Percentiles rank a stretch among this genome's conserved stretches.
Evolutionary conservation across 495 filamentous ascomycete genomes (phyloP).

Genomic region (Neurospora hispaniola): DNA sequence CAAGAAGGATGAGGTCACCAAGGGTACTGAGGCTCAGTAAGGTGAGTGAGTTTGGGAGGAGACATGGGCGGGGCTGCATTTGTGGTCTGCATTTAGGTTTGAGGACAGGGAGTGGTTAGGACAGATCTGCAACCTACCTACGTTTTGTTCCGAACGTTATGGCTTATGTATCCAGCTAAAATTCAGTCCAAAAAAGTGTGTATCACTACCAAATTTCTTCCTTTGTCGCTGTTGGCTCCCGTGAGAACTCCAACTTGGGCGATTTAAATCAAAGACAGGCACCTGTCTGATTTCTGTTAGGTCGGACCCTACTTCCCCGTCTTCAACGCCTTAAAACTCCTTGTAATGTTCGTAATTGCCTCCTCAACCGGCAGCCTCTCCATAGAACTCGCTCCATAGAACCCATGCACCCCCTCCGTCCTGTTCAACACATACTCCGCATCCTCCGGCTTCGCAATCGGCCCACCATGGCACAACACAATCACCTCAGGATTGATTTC

Average conservation of each 20-base stretch:
- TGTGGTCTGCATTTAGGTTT: neutral
- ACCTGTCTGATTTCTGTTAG: too few relatives aligned
- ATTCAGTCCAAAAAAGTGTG: neutral
- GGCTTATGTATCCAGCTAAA: neutral
- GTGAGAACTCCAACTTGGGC: too few relatives aligned
- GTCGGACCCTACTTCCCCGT: neutral
- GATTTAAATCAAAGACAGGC: too few relatives aligned
- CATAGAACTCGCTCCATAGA: conserved; percentile 63
- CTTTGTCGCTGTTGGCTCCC: too few relatives aligned
- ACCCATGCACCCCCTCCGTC: conserved; percentile 54
- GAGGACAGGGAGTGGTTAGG: neutral
- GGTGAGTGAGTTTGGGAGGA: neutral
- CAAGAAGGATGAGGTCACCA: conserved; percentile 34
- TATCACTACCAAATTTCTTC: too few relatives aligned
- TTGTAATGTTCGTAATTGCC: conserved; percentile 52
- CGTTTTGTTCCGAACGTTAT: neutral
- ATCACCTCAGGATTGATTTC: conserved; percentile 46
- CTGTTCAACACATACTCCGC: conserved; percentile 49
- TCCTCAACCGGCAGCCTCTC: conserved; percentile 59
- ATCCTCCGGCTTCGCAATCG: conserved; percentile 51
- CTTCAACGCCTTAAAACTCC: conserved; percentile 44
- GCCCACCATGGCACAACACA: conserved; percentile 60
- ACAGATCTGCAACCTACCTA: neutral
- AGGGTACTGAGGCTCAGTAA: conserved; percentile 4
- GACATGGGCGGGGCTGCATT: neutral